These are phyloP conservation scores for Dictyostelium brefeldianum DNA, from an alignment of 78 protist species.

Conservation along the genomic window DNA sequence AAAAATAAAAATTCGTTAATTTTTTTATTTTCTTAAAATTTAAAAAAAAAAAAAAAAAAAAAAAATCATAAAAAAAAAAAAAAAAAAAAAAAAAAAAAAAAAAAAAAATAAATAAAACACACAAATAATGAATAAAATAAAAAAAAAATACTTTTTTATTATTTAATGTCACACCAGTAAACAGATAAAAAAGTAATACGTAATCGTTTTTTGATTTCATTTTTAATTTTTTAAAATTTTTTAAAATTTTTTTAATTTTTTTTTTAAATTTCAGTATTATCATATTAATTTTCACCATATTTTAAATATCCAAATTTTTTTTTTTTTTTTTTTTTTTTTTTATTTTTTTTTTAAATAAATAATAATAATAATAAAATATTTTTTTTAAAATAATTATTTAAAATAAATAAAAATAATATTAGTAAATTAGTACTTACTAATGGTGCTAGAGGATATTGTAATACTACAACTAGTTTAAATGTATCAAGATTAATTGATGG, in stretches of 20 bases:
- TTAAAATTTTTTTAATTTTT: background rate
- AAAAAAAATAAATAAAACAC: background rate
- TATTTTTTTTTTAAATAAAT: background rate
- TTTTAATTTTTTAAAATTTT: background rate
- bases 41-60: background rate
- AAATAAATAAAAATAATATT: background rate
- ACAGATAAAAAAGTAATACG: background rate
- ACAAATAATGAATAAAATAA: background rate
- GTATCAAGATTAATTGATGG: slow-evolving; percentile 62
- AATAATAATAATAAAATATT: no score
- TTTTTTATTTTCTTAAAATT: background rate
- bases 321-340: background rate
- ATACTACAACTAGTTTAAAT: background rate
- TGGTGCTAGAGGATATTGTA: background rate
- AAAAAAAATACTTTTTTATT: background rate
- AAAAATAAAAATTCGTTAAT: no score
- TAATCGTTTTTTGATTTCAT: no score
- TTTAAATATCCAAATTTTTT: background rate
- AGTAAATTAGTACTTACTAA: background rate
- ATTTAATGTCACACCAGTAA: no score
- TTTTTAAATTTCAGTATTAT: background rate
- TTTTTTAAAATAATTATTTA: background rate
- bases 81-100: background rate
- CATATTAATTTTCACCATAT: no score
- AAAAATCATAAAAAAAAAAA: background rate